Evolutionary conservation across 179 eudicot genomes (phyloP).

Genomic region (Vitellaria paradoxa): DNA sequence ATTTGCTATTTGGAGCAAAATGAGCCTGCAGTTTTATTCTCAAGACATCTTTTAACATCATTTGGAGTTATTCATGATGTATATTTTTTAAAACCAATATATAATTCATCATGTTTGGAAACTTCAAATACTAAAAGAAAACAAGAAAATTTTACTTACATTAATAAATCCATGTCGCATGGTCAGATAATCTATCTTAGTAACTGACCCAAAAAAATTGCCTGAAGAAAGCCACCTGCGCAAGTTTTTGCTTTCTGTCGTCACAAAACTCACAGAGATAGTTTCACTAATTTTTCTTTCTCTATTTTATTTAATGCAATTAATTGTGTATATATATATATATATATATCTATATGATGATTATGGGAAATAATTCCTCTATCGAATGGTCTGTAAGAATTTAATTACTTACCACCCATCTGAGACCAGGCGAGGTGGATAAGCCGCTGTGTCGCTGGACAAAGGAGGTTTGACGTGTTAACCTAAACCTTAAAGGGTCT

Average conservation of each 20-base stretch:
- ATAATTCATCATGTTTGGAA: too few relatives aligned
- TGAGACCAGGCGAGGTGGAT: slow-evolving; percentile 32
- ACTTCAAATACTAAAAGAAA: too few relatives aligned
- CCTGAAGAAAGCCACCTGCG: slow-evolving; percentile 48
- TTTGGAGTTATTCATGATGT: too few relatives aligned
- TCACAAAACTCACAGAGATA: neutral
- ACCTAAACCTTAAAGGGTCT: slow-evolving; percentile 52
- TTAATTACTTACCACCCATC: slow-evolving; percentile 41
- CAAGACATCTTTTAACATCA: too few relatives aligned
- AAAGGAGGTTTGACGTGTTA: slow-evolving; percentile 49
- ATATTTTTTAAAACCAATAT: neutral
- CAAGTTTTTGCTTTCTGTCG: neutral
- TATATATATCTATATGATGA: too few relatives aligned
- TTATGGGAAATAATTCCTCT: too few relatives aligned
- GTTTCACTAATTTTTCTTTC: neutral
- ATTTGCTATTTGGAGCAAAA: slow-evolving; percentile 63
- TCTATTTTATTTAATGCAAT: too few relatives aligned
- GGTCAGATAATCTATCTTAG: slow-evolving; percentile 45
- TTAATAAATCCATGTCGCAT: slow-evolving; percentile 53
- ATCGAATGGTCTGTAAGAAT: too few relatives aligned
- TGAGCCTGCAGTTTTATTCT: slow-evolving; percentile 62
- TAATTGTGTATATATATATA: too few relatives aligned
- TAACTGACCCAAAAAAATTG: slow-evolving; percentile 45
- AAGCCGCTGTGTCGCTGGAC: slow-evolving; percentile 40
- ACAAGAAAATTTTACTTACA: slow-evolving; percentile 28